Conservation (phyloP, 257 asterid species). For the Solanum medicagineum region DNA sequence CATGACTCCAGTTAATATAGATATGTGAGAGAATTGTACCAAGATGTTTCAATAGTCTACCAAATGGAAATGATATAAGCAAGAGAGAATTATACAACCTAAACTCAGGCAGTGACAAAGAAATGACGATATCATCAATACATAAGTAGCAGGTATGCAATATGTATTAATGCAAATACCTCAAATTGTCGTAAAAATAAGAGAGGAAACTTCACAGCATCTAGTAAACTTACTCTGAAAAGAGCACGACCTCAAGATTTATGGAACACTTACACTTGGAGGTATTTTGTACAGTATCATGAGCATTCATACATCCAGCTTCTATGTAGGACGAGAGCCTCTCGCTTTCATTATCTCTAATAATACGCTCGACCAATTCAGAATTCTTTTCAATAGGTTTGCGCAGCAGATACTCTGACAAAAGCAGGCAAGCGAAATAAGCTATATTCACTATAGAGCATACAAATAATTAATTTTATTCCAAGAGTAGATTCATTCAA, state of each 20-base stretch:
- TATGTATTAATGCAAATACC: neutral
- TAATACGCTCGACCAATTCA: conserved; percentile 30
- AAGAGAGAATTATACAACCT: neutral
- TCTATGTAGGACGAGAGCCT: conserved; percentile 48
- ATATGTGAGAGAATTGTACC: neutral
- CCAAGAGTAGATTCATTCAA: neutral
- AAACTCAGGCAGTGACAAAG: neutral
- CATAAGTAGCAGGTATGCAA: neutral
- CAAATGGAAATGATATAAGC: neutral
- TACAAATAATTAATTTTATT: neutral
- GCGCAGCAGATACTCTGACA: conserved; percentile 38
- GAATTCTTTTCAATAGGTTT: conserved; percentile 35
- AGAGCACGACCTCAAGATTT: neutral
- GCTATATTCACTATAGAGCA: neutral
- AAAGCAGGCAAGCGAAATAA: neutral
- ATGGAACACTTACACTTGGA: conserved; percentile 52
- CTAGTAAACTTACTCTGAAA: neutral
- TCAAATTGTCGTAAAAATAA: neutral
- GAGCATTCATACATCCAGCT: conserved; percentile 44
- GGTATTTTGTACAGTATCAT: conserved; percentile 34
- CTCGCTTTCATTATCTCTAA: conserved; percentile 40
- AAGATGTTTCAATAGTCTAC: neutral
- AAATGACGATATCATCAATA: neutral
- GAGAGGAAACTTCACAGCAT: neutral
- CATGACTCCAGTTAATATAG: neutral